phyloP scores from a whole-genome alignment of 1,284 basidiomycete genomes.

The Ceratobasidium sp. region DNA sequence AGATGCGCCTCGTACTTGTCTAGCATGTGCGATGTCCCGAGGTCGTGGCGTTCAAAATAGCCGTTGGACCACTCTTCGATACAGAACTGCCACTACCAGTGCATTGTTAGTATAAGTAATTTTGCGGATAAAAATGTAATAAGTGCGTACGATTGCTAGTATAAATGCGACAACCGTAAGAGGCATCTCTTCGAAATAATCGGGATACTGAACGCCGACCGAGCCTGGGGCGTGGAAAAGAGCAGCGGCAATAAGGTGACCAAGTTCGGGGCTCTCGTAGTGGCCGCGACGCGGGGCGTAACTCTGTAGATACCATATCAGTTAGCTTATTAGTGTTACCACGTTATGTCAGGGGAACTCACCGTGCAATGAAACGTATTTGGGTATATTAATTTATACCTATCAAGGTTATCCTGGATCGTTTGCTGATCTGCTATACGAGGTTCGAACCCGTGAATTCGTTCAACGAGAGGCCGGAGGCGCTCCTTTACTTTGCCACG shows the following conservation, averaged over 20 bases:
- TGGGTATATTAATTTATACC: neutral
- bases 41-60: neutral
- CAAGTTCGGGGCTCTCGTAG: slow-evolving; percentile 1
- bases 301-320: neutral
- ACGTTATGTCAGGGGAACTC: neutral
- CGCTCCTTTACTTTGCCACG: slow-evolving; percentile 7
- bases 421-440: neutral
- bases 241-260: neutral
- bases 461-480: neutral
- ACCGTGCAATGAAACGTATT: slow-evolving; percentile 29
- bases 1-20: slow-evolving; percentile 4
- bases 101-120: too few relatives aligned
- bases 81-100: slow-evolving; percentile 16
- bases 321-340: too few relatives aligned
- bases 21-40: slow-evolving; percentile 6
- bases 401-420: slow-evolving; percentile 15
- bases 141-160: neutral
- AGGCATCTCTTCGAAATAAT: slow-evolving; percentile 1
- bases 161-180: slow-evolving; percentile 2
- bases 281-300: slow-evolving; percentile 11
- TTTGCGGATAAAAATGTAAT: too few relatives aligned
- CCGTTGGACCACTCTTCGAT: slow-evolving; percentile 8
- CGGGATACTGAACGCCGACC: slow-evolving; percentile 5
- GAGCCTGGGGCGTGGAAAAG: slow-evolving; percentile 1
- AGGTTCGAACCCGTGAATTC: neutral